Percentiles rank a stretch among this genome's conserved stretches.
Conservation (phyloP, 1,284 basidiomycete species). For the Irpex lacteus region DNA sequence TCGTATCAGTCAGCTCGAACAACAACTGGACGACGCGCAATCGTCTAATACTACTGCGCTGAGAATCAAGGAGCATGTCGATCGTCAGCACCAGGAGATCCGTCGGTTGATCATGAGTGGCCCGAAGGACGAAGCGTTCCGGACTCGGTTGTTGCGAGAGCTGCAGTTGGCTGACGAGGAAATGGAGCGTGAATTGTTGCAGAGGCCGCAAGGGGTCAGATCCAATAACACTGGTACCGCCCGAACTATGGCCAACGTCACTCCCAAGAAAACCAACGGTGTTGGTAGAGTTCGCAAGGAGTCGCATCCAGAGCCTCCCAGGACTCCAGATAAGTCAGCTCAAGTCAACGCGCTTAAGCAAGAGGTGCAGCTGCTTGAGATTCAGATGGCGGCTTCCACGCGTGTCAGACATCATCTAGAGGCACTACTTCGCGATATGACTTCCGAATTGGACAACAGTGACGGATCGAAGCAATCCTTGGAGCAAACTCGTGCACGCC, state of each 20-base stretch:
- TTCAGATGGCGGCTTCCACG: constrained; percentile 67
- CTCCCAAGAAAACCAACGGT: constrained; percentile 46
- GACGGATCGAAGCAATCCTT: constrained; percentile 67
- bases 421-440: constrained; percentile 58
- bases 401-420: constrained; percentile 69
- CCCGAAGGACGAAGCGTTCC: constrained; percentile 61
- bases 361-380: constrained; percentile 65
- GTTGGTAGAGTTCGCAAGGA: constrained; percentile 33
- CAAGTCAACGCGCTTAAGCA: constrained; percentile 53
- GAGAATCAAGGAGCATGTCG: constrained; percentile 61
- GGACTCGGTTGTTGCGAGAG: constrained; percentile 65
- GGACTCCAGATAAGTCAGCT: constrained; percentile 45
- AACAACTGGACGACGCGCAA: constrained; percentile 57
- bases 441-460: constrained; percentile 59
- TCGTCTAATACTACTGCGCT: constrained; percentile 47
- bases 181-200: constrained; percentile 54
- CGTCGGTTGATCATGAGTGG: constrained; percentile 60
- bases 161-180: constrained; percentile 65
- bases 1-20: constrained; percentile 64
- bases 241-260: constrained; percentile 37
- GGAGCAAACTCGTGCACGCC: constrained; percentile 52
- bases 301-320: constrained; percentile 32
- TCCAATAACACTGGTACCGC: constrained; percentile 26
- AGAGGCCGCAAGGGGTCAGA: constrained; percentile 21
- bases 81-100: constrained; percentile 69